A percentile compares a stretch with the other conserved stretches of the same genome.
Evolutionary conservation across 2,329 filamentous ascomycete species (phyloP).

Genomic region (Colletotrichum magnum): DNA sequence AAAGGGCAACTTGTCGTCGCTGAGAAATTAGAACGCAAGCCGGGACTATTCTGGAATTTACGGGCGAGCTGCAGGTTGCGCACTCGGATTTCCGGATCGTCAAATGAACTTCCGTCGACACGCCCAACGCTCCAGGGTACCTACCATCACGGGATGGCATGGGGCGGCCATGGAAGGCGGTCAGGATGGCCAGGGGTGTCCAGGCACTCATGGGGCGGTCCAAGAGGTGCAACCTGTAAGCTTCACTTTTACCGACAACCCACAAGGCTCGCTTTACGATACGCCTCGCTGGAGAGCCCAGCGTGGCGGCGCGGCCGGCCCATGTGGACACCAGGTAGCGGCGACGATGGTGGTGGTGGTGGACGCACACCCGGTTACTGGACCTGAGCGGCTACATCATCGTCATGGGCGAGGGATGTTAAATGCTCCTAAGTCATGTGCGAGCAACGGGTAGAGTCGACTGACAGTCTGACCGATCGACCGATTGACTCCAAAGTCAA

Average conservation of each 20-base stretch:
- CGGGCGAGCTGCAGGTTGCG: slow-evolving; percentile 22
- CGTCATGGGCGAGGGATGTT: slow-evolving; percentile 26
- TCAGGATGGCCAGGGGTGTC: slow-evolving; percentile 13
- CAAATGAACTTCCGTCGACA: slow-evolving; percentile 2
- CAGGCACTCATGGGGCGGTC: slow-evolving; percentile 26
- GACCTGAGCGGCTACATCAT: slow-evolving; percentile 33
- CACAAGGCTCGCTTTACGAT: slow-evolving; percentile 4
- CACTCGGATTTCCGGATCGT: slow-evolving; percentile 9
- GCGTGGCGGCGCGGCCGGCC: slow-evolving; percentile 17
- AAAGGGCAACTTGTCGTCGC: slow-evolving; percentile 12
- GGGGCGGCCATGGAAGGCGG: slow-evolving; percentile 20
- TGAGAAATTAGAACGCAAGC: slow-evolving; percentile 2
- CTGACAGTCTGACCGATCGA: slow-evolving; percentile 25
- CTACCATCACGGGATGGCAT: slow-evolving; percentile 7
- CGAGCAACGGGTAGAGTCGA: slow-evolving; percentile 6
- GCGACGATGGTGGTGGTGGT: slow-evolving; percentile 23
- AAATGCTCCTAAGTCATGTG: slow-evolving; percentile 30
- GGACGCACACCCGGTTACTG: slow-evolving; percentile 38
- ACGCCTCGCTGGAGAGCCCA: slow-evolving; percentile 15
- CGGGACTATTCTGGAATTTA: slow-evolving; percentile 14
- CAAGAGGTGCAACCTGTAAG: slow-evolving; percentile 12
- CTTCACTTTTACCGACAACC: not conserved
- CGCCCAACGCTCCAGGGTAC: slow-evolving; percentile 1
- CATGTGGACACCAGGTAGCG: slow-evolving; percentile 28
- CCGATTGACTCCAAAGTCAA: slow-evolving; percentile 8